A percentile compares a stretch with the other conserved stretches of the same genome.
Evolutionary conservation across 306 rosid genomes (phyloP).

Genomic region (Aeschynomene evenia): DNA sequence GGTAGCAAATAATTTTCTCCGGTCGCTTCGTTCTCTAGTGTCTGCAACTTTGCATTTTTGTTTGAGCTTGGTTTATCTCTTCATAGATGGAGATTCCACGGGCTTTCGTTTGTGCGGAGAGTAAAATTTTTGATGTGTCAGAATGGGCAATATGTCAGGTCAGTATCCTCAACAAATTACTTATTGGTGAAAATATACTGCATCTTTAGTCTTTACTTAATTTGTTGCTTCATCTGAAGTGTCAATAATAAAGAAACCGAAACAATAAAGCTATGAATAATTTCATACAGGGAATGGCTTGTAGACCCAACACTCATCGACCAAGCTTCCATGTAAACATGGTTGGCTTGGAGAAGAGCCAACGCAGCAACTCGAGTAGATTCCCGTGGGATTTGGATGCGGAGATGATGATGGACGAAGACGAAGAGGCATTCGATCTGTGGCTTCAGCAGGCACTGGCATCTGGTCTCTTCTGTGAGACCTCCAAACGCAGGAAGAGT

Average conservation of each 20-base stretch:
- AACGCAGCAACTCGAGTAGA: conserved; percentile 73
- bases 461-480: conserved; percentile 84
- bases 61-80: conserved; percentile 30
- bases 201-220: conserved; percentile 17
- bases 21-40: background rate
- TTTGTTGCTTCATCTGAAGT: conserved; percentile 12
- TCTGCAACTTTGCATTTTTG: conserved; percentile 21
- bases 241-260: background rate
- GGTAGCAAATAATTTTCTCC: background rate
- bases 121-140: conserved; percentile 94
- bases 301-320: conserved; percentile 94
- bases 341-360: conserved; percentile 95
- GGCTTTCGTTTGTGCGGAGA: conserved; percentile 97
- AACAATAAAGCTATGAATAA: too few species aligned
- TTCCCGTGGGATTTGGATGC: conserved; percentile 97
- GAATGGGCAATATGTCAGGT: conserved; percentile 99
- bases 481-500: conserved; percentile 90
- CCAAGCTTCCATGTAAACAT: conserved; percentile 98
- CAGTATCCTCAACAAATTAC: conserved; percentile 29
- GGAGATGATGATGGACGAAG: conserved; percentile 95
- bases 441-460: conserved; percentile 99
- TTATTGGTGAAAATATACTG: background rate
- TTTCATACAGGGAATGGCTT: conserved; percentile 87
- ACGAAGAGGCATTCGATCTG: conserved; percentile 83
- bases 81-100: conserved; percentile 90